Evolutionary conservation across 2,329 filamentous ascomycete genomes (phyloP).

Genomic region (Trichoderma semiorbis): DNA sequence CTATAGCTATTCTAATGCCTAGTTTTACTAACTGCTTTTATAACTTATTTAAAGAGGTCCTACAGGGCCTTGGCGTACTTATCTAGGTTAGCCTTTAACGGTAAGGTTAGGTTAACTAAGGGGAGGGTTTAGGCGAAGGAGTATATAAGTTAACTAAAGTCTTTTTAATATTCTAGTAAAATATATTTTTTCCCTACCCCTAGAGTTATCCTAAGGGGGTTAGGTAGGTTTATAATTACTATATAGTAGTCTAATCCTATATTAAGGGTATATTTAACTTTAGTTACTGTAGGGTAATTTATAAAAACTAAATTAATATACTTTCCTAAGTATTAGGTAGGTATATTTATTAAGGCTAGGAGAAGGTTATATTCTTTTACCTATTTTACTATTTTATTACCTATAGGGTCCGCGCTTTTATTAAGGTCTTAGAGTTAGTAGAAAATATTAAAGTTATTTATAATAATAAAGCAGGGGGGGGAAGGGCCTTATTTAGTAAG

Average conservation of each 20-base stretch:
- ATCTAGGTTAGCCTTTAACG: background rate
- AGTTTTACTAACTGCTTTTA: background rate
- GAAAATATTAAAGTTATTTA: background rate
- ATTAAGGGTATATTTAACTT: background rate
- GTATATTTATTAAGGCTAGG: background rate
- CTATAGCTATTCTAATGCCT: background rate
- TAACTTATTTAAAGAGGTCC: background rate
- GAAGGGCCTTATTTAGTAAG: too few relatives aligned
- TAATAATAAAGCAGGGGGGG: too few relatives aligned
- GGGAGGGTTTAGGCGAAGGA: background rate
- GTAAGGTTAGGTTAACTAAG: background rate
- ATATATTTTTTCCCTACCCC: background rate
- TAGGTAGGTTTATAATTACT: background rate
- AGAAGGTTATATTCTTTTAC: background rate
- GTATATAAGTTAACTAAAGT: background rate
- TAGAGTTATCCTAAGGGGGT: rapidly evolving
- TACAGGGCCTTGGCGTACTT: background rate
- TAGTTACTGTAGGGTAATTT: background rate
- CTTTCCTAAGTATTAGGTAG: background rate
- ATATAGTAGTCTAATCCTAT: background rate
- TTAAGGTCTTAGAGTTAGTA: background rate
- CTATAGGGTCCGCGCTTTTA: too few relatives aligned
- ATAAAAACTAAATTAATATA: background rate
- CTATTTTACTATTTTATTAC: background rate
- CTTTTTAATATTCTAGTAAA: background rate